These are phyloP conservation scores for Senna siamea DNA, from an alignment of 306 rosid genomes.

Conservation along the genomic window DNA sequence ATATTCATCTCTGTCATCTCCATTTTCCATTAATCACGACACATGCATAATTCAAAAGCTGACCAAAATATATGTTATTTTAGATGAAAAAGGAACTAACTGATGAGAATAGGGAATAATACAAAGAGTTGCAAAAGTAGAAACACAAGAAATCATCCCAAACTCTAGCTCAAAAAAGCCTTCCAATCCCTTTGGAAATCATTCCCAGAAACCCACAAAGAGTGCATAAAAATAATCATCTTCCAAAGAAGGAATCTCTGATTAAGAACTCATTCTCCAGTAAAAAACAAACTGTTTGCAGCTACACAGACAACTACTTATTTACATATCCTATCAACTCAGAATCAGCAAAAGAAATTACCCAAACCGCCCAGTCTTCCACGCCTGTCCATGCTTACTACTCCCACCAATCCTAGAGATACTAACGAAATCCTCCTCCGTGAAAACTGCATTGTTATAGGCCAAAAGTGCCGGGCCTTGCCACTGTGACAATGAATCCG, in stretches of 20 bases:
- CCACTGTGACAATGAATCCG: conserved; percentile 75
- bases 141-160: background rate
- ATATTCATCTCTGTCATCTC: background rate
- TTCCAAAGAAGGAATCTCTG: too few species aligned
- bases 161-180: too few species aligned
- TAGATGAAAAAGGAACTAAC: too few species aligned
- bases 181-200: too few species aligned
- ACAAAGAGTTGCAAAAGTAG: too few species aligned
- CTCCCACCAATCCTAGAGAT: conserved; percentile 97
- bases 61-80: background rate
- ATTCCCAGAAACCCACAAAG: too few species aligned
- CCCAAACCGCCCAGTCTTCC: conserved; percentile 98
- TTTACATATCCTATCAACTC: background rate
- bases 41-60: background rate
- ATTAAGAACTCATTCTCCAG: too few species aligned
- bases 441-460: conserved; percentile 80
- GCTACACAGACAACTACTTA: background rate
- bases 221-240: too few species aligned
- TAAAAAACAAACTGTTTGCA: conserved; percentile 1
- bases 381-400: conserved; percentile 78
- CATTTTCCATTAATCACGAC: conserved; percentile 22
- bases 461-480: conserved; percentile 94
- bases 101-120: too few species aligned
- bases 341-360: conserved; percentile 26
- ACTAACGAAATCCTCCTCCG: conserved; percentile 88